Evolutionary conservation across 805 yeast species (phyloP).

Genomic region (Saturnispora silvae): DNA sequence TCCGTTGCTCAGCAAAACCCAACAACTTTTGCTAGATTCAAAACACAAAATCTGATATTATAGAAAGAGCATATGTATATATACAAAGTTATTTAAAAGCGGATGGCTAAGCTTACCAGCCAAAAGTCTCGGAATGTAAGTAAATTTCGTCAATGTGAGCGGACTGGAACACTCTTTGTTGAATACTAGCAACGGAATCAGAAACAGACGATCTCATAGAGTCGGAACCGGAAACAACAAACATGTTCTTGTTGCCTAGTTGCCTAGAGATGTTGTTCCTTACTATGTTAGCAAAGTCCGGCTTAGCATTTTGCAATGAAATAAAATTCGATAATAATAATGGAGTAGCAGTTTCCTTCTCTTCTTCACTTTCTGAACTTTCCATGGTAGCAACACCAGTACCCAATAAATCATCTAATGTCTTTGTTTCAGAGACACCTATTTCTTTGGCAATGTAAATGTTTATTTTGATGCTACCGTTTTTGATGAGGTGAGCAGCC

Average conservation of each 20-base stretch:
- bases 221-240: constrained; percentile 38
- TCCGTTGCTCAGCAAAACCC: too few species aligned
- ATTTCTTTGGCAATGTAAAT: constrained; percentile 10
- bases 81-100: constrained; percentile 1
- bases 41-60: not conserved
- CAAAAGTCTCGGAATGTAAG: constrained; percentile 42
- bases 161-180: constrained; percentile 23
- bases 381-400: not conserved
- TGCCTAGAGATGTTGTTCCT: constrained; percentile 17
- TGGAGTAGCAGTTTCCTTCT: not conserved
- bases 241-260: constrained; percentile 27
- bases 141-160: constrained; percentile 32
- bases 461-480: constrained; percentile 11
- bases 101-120: constrained; percentile 24
- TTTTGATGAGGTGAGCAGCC: constrained; percentile 18
- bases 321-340: not conserved
- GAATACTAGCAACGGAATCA: constrained; percentile 31
- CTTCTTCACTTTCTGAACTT: too few species aligned
- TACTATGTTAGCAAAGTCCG: constrained; percentile 13
- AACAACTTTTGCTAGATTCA: not conserved
- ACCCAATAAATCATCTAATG: not conserved
- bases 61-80: not conserved
- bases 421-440: not conserved
- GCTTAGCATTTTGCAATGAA: constrained; percentile 10
- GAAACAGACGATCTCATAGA: constrained; percentile 31